Percentiles rank a stretch among this genome's conserved stretches.
These are phyloP conservation scores for Powellomyces hirtus DNA, from an alignment of 192 early-diverging fungal genomes.

Conservation along the genomic window DNA sequence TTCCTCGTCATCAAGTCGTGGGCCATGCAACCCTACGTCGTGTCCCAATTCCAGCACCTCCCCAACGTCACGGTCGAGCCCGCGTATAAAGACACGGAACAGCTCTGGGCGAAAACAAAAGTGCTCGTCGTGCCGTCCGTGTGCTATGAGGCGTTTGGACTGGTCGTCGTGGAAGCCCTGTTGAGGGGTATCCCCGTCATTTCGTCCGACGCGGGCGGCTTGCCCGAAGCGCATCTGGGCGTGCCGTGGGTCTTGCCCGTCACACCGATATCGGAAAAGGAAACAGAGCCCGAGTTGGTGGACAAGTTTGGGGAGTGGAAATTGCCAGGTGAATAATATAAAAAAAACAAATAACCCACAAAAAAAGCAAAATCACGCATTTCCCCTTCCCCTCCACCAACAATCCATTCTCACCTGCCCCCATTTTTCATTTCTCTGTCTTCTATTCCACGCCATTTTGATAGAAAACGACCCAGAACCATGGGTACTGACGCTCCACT, in stretches of 20 bases:
- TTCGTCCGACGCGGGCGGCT: constrained; percentile 29
- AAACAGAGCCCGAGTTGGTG: constrained; percentile 16
- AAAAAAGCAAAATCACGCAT: no score
- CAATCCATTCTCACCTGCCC: no score
- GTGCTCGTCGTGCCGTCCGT: constrained; percentile 19
- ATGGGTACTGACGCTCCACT: constrained; percentile 14
- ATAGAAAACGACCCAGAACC: constrained; percentile 12
- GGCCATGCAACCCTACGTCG: constrained; percentile 1
- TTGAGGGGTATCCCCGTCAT: constrained; percentile 26
- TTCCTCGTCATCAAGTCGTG: constrained; percentile 29
- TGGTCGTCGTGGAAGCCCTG: constrained; percentile 30
- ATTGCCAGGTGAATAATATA: constrained; percentile 14
- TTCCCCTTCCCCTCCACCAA: no score
- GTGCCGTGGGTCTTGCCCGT: constrained; percentile 24
- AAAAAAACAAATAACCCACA: no score
- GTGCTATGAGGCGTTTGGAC: constrained; percentile 25
- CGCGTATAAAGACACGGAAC: constrained; percentile 17
- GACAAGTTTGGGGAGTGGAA: constrained; percentile 15
- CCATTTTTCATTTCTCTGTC: background rate
- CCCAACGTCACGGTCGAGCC: constrained; percentile 17
- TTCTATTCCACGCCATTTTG: background rate
- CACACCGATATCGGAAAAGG: constrained; percentile 17
- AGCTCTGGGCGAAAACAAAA: constrained; percentile 12
- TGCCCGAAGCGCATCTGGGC: constrained; percentile 25
- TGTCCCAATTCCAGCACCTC: constrained; percentile 10